Evolutionary conservation across 768 basidiomycete species (phyloP).

Genomic region (Boletus edulis): DNA sequence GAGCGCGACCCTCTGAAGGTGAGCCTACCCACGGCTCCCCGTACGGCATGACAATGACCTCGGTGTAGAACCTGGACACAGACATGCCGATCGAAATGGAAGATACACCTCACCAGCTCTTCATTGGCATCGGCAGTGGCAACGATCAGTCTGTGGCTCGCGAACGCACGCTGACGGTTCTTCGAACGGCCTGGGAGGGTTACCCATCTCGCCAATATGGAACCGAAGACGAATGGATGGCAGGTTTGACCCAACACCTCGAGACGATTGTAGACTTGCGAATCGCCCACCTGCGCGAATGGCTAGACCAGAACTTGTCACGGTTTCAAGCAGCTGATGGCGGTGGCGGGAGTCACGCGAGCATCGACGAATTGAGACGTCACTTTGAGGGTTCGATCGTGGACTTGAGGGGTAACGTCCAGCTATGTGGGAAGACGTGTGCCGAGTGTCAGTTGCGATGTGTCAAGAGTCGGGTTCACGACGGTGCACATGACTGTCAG

Average conservation of each 20-base stretch:
- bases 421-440: constrained; percentile 45
- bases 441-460: constrained; percentile 39
- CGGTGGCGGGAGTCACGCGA: constrained; percentile 30
- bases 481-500: constrained; percentile 45
- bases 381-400: constrained; percentile 41
- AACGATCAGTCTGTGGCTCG: constrained; percentile 17
- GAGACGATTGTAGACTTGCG: constrained; percentile 40
- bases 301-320: constrained; percentile 48
- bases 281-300: constrained; percentile 46
- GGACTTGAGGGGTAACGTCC: constrained; percentile 39
- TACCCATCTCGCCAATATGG: constrained; percentile 18
- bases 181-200: constrained; percentile 19
- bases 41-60: not conserved
- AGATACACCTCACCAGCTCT: constrained; percentile 40
- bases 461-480: constrained; percentile 37
- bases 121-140: constrained; percentile 27
- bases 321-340: constrained; percentile 38
- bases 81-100: constrained; percentile 38
- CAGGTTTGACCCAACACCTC: constrained; percentile 38
- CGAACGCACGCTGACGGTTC: constrained; percentile 8
- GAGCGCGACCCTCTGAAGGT: constrained; percentile 54
- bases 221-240: constrained; percentile 37
- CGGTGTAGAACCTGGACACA: constrained; percentile 51
- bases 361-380: constrained; percentile 45
- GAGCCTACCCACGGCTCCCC: not conserved